Evolutionary conservation across 345 rosid genomes (phyloP).

Genomic region (Balakata baccata): DNA sequence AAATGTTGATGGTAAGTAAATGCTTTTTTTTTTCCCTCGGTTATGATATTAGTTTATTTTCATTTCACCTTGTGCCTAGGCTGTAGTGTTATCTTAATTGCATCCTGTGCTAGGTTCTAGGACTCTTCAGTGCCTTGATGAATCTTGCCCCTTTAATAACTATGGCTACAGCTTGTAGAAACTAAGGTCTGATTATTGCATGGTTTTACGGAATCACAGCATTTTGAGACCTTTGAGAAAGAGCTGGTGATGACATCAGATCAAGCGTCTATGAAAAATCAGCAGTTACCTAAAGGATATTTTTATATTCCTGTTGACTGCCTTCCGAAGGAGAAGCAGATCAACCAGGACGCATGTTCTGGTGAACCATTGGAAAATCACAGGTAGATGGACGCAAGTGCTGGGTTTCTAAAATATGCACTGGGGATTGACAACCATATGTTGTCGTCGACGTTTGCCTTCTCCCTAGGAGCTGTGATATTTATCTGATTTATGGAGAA

Average conservation of each 20-base stretch:
- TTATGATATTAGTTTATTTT: too few species aligned
- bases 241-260: conserved; percentile 97
- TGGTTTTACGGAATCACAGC: conserved; percentile 42
- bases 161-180: background rate
- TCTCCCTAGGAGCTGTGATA: conserved; percentile 11
- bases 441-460: conserved; percentile 9
- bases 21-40: too few species aligned
- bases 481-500: conserved; percentile 12
- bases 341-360: conserved; percentile 38
- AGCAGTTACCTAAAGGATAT: conserved; percentile 87
- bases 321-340: conserved; percentile 69
- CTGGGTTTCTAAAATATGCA: conserved; percentile 8
- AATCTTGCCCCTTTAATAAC: too few species aligned
- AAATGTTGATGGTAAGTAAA: too few species aligned
- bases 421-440: conserved; percentile 11
- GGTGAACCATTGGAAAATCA: conserved; percentile 45
- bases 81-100: background rate
- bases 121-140: too few species aligned
- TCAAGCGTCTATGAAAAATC: conserved; percentile 91
- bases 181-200: conserved; percentile 12
- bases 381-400: conserved; percentile 23
- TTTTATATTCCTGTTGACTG: conserved; percentile 79
- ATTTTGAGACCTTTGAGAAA: conserved; percentile 70
- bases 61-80: too few species aligned
- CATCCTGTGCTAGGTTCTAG: background rate